Percentiles rank a stretch among this genome's conserved stretches.
Conservation (phyloP, 2,329 filamentous ascomycete species). For the Endothia cerciana region DNA sequence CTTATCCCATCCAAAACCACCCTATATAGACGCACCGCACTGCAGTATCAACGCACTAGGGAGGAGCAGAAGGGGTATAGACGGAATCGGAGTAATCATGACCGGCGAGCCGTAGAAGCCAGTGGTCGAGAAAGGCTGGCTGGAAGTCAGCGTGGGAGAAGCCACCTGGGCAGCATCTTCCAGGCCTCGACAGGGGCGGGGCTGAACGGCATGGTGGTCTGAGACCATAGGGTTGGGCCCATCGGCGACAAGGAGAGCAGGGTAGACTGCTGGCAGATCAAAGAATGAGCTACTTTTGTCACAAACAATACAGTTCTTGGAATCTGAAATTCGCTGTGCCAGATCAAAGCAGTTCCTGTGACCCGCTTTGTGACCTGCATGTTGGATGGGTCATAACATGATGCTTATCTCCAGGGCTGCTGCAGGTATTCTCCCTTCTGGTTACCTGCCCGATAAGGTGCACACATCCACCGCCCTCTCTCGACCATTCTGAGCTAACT, state of each 20-base stretch:
- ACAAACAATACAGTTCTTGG: too few relatives aligned
- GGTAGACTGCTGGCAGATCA: slow-evolving; percentile 83
- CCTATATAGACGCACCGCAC: slow-evolving; percentile 79
- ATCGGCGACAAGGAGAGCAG: slow-evolving; percentile 82
- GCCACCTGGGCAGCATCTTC: slow-evolving; percentile 87
- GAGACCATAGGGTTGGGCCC: slow-evolving; percentile 79
- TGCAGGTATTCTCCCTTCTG: too few relatives aligned
- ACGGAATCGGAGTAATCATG: slow-evolving; percentile 67
- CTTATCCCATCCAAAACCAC: slow-evolving; percentile 82
- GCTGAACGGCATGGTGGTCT: slow-evolving; percentile 65
- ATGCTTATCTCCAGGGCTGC: too few relatives aligned
- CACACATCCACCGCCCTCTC: too few relatives aligned
- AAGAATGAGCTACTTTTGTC: too few relatives aligned
- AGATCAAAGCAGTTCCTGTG: too few relatives aligned
- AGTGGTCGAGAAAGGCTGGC: slow-evolving; percentile 74
- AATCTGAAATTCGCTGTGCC: too few relatives aligned
- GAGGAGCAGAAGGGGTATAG: slow-evolving; percentile 69
- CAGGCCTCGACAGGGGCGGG: slow-evolving; percentile 80
- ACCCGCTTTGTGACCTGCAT: too few relatives aligned
- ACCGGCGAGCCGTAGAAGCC: slow-evolving; percentile 78
- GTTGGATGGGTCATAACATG: too few relatives aligned
- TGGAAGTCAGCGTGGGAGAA: slow-evolving; percentile 74
- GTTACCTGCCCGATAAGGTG: too few relatives aligned
- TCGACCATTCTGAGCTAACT: too few relatives aligned
- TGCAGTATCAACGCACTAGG: slow-evolving; percentile 86